phyloP scores from a whole-genome alignment of 2,329 filamentous ascomycete genomes.

The Leptoxyphium fumago region DNA sequence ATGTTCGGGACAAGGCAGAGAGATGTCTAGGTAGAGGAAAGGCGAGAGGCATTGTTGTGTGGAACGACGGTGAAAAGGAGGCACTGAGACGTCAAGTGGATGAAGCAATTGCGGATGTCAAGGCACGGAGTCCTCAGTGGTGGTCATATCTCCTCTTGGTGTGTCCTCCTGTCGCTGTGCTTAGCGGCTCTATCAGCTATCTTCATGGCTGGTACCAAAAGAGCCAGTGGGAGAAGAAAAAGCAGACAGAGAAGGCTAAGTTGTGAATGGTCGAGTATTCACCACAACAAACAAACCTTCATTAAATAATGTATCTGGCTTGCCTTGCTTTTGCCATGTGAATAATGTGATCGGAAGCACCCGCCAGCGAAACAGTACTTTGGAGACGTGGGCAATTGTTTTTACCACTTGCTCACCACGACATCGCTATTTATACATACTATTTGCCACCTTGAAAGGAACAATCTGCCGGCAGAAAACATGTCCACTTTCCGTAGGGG shows the following conservation, averaged over 20 bases:
- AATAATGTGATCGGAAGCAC: too few relatives aligned
- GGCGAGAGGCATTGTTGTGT: constrained; percentile 61
- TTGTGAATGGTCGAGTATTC: constrained; percentile 24
- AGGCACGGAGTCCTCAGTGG: constrained; percentile 54
- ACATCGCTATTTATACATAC: too few relatives aligned
- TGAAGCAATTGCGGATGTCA: constrained; percentile 49
- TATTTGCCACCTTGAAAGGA: too few relatives aligned
- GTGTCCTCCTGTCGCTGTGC: constrained; percentile 60
- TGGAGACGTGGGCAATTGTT: too few relatives aligned
- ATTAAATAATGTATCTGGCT: too few relatives aligned
- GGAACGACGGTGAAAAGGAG: constrained; percentile 70
- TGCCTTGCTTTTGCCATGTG: too few relatives aligned
- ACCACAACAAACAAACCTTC: too few relatives aligned
- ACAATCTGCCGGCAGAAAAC: too few relatives aligned
- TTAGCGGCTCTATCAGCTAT: constrained; percentile 55
- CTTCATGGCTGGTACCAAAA: constrained; percentile 58
- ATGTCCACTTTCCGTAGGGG: neutral
- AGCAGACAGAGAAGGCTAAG: constrained; percentile 43
- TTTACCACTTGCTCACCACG: too few relatives aligned
- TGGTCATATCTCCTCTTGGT: constrained; percentile 61
- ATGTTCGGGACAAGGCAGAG: constrained; percentile 69
- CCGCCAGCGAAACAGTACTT: too few relatives aligned
- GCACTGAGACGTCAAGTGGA: constrained; percentile 55
- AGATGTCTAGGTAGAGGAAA: constrained; percentile 52
- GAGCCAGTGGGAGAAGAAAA: constrained; percentile 51